Conservation (phyloP, 345 rosid species). For the Citrus inodora region DNA sequence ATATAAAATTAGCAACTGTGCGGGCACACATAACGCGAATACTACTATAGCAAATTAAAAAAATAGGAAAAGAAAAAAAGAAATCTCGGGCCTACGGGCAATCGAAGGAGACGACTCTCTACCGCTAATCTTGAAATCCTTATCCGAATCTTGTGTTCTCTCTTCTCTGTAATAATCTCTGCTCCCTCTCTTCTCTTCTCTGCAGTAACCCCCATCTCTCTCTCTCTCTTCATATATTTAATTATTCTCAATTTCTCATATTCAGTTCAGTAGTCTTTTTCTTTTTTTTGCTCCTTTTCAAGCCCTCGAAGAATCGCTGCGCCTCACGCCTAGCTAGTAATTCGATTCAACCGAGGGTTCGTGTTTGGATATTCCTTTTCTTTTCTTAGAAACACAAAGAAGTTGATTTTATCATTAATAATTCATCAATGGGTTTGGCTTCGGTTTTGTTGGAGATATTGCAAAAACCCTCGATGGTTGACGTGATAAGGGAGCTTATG, state of each 20-base stretch:
- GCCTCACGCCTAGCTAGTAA: conserved; percentile 17
- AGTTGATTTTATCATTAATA: not conserved
- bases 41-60: too few species aligned
- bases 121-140: conserved; percentile 54
- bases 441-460: conserved; percentile 49
- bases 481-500: conserved; percentile 44
- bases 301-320: conserved; percentile 47
- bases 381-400: not conserved
- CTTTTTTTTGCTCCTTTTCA: not conserved
- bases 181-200: conserved; percentile 2
- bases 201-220: too few species aligned
- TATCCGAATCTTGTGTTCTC: conserved; percentile 32
- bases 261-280: not conserved
- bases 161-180: conserved; percentile 9
- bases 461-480: conserved; percentile 41
- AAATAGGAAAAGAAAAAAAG: too few species aligned
- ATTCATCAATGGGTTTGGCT: conserved; percentile 42
- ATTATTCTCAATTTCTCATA: not conserved
- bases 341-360: conserved; percentile 48
- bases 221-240: not conserved
- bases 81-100: conserved; percentile 44
- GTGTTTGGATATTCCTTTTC: not conserved
- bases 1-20: too few species aligned
- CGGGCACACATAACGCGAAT: too few species aligned
- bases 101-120: conserved; percentile 36